A percentile compares a stretch with the other conserved stretches of the same genome.
These are phyloP conservation scores for Nephelium lappaceum DNA, from an alignment of 345 rosid genomes.

Conservation along the genomic window DNA sequence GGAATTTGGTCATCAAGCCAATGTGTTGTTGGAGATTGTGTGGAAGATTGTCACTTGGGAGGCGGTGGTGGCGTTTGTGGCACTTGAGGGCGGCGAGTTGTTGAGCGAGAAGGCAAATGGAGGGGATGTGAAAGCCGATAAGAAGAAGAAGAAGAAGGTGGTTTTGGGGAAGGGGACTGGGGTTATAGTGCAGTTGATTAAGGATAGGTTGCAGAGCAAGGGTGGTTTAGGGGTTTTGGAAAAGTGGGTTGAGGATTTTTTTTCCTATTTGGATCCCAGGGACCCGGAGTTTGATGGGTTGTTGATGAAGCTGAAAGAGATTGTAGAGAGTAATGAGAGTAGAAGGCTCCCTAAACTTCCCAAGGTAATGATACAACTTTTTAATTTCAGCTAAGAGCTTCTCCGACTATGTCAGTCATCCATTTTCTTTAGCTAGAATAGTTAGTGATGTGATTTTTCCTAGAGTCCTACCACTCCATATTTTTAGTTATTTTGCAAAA, in stretches of 20 bases:
- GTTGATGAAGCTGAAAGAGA: conserved; percentile 59
- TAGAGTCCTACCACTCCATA: no score
- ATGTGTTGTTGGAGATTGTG: conserved; percentile 43
- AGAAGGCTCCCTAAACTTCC: conserved; percentile 90
- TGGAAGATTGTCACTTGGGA: conserved; percentile 86
- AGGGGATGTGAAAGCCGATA: conserved; percentile 42
- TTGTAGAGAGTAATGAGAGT: conserved; percentile 86
- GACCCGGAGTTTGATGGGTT: conserved; percentile 51
- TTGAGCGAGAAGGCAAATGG: conserved; percentile 40
- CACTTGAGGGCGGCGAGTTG: conserved; percentile 63
- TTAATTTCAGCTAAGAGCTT: neutral
- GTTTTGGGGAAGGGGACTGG: conserved; percentile 78
- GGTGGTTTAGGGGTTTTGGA: conserved; percentile 33
- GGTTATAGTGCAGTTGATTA: conserved; percentile 59
- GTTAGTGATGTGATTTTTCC: no score
- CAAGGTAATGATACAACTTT: conserved; percentile 51
- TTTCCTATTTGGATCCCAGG: conserved; percentile 48
- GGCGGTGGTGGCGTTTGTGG: conserved; percentile 60
- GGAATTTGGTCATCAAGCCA: conserved; percentile 53
- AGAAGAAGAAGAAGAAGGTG: conserved; percentile 60
- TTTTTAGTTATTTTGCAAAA: no score
- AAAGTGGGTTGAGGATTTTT: conserved; percentile 47
- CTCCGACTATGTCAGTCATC: no score
- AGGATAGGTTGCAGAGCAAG: conserved; percentile 49
- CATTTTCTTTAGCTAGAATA: no score